These are phyloP conservation scores for Mrakia blollopis DNA, from an alignment of 768 basidiomycete species.

Conservation along the genomic window DNA sequence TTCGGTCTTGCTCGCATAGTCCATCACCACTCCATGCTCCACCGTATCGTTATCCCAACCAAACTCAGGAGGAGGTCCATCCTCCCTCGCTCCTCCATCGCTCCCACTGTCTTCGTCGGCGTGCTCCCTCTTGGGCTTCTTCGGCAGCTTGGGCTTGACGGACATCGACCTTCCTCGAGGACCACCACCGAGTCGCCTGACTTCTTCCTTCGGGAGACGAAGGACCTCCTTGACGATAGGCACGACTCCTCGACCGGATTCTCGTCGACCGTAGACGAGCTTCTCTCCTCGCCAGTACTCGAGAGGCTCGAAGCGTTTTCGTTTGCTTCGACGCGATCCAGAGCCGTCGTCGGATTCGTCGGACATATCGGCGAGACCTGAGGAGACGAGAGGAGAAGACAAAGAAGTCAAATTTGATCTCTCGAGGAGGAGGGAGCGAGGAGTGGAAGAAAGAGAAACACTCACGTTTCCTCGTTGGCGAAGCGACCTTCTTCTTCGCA, in stretches of 20 bases:
- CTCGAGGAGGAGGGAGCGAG: background rate
- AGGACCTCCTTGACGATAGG: conserved; percentile 65
- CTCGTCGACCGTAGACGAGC: conserved; percentile 68
- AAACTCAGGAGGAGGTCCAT: conserved; percentile 51
- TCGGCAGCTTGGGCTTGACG: conserved; percentile 3
- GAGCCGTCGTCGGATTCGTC: conserved; percentile 17
- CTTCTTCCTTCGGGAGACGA: conserved; percentile 53
- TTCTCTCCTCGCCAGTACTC: conserved; percentile 93
- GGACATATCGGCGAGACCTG: conserved; percentile 23
- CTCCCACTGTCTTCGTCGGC: conserved; percentile 16
- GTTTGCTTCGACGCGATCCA: conserved; percentile 51
- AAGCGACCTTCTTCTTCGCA: background rate
- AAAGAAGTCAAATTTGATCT: background rate
- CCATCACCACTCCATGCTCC: conserved; percentile 60
- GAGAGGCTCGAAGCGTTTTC: conserved; percentile 67
- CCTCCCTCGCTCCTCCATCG: too few species aligned
- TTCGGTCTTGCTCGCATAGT: conserved; percentile 60
- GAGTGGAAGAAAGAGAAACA: background rate
- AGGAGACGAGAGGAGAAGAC: background rate
- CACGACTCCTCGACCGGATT: conserved; percentile 47
- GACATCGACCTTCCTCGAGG: conserved; percentile 13
- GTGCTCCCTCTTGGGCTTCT: conserved; percentile 34
- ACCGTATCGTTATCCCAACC: conserved; percentile 83
- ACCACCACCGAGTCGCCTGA: conserved; percentile 28
- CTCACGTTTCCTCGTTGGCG: background rate